Evolutionary conservation across 2,329 filamentous ascomycete species (phyloP), one percentile per base, ranked within the genome.

Genomic region (Pyricularia sp.): DNA sequence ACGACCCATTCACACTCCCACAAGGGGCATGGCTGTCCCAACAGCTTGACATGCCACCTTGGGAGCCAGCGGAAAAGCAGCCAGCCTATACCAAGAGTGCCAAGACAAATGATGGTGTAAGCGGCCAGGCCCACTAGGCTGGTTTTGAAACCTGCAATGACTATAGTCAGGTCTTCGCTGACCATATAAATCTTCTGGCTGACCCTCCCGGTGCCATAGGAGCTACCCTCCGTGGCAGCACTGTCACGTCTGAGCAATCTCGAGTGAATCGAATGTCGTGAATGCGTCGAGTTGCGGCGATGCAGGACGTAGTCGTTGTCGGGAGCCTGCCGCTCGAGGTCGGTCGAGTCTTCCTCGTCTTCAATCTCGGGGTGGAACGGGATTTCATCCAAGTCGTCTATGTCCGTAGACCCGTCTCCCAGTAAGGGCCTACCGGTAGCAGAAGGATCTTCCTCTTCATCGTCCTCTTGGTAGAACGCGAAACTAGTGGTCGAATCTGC

Each of bases 181-280:
- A 87, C 81, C 76, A 99, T 92, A 75, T 97, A 94, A 28, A 97
- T 83, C 77, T 97, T 97, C 75, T 99, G 94, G 71, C 84, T 96
- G 31, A 84, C 80, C 65, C 90, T 85, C 57, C 85, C 84, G 12
- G 83, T 84, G 55, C 78, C 79, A 62, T 82, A 84, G 67, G 82
- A 81, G 71, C 89, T 91, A 33, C 79, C 82, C 68, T 87, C 83
- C 13, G 91, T 94, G 64, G 83, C 83, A 31, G 79, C 81, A 69
- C 90, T 96, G 67, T 88, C 85, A 66, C 84, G 85, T 67, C 89
- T 84, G 62, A 91, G 82, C 60, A 97, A 81, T 65, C 90, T 83
- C 64, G 81, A 81, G 68, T 82, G 84, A 62, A 83, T 78, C 1
- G 82, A 88, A 66, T 70, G 79, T 67, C 79, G 82, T 64, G 82